These are phyloP conservation scores for Cicer cuneatum DNA, from an alignment of 306 rosid species.

Conservation along the genomic window DNA sequence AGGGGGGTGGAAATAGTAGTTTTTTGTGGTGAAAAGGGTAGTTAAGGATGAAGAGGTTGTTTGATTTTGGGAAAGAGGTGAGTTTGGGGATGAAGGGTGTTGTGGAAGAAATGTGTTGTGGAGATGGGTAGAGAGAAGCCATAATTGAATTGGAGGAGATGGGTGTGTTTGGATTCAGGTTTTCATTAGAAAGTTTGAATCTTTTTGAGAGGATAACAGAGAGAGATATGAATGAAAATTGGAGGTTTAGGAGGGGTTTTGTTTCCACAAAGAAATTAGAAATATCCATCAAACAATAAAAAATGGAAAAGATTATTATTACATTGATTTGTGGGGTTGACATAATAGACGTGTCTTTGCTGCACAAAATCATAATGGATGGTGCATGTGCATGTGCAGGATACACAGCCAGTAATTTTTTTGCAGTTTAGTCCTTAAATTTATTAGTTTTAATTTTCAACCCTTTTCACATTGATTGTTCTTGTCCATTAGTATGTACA, in stretches of 20 bases:
- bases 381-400: neutral
- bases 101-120: slow-evolving; percentile 42
- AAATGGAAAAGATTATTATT: too few relatives aligned
- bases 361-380: neutral
- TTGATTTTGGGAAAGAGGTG: slow-evolving; percentile 49
- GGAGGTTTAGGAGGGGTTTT: slow-evolving; percentile 72
- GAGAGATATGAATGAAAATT: neutral
- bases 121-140: slow-evolving; percentile 60
- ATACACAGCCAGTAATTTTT: neutral
- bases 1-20: neutral
- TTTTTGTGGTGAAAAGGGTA: slow-evolving; percentile 34
- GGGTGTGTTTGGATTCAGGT: slow-evolving; percentile 24
- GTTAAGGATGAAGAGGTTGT: slow-evolving; percentile 49
- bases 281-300: neutral
- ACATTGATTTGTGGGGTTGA: too few relatives aligned
- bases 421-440: neutral
- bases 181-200: slow-evolving; percentile 42
- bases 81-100: slow-evolving; percentile 47
- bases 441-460: neutral
- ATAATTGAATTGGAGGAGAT: slow-evolving; percentile 54
- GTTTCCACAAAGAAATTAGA: neutral
- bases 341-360: too few relatives aligned
- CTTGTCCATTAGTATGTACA: too few relatives aligned
- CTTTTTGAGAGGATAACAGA: slow-evolving; percentile 32
- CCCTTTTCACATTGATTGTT: too few relatives aligned